phyloP scores from a whole-genome alignment of 2,329 filamentous ascomycete species.

The Botrytis deweyae region DNA sequence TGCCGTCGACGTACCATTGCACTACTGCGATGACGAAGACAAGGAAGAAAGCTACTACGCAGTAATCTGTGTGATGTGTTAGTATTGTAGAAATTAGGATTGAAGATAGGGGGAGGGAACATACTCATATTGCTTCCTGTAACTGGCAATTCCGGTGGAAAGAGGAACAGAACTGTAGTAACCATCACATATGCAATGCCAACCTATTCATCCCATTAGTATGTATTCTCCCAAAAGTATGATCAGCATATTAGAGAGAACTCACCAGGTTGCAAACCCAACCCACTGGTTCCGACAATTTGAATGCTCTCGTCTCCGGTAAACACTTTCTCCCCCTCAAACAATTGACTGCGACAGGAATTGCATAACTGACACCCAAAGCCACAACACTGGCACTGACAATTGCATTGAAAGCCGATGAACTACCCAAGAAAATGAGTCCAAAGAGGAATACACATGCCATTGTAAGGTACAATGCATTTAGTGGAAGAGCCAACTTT shows the following conservation, averaged over 20 bases:
- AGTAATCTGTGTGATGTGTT: slow-evolving; percentile 28
- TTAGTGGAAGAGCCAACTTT: slow-evolving; percentile 62
- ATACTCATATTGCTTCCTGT: slow-evolving; percentile 61
- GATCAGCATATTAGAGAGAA: slow-evolving; percentile 38
- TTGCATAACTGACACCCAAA: slow-evolving; percentile 69
- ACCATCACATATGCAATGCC: slow-evolving; percentile 58
- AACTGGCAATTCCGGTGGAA: slow-evolving; percentile 58
- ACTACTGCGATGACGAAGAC: slow-evolving; percentile 44
- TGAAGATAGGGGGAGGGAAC: background rate
- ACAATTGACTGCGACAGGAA: slow-evolving; percentile 69
- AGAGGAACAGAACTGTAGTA: slow-evolving; percentile 63
- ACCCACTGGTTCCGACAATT: slow-evolving; percentile 52
- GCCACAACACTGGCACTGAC: slow-evolving; percentile 69
- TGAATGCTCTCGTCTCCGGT: slow-evolving; percentile 55
- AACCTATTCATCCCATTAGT: slow-evolving; percentile 33
- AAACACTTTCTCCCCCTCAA: slow-evolving; percentile 65
- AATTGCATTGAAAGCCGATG: slow-evolving; percentile 69
- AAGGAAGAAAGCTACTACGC: slow-evolving; percentile 44
- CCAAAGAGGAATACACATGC: slow-evolving; percentile 65
- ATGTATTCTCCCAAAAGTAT: slow-evolving; percentile 23
- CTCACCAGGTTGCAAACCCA: slow-evolving; percentile 56
- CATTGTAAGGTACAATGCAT: slow-evolving; percentile 62
- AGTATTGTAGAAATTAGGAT: background rate
- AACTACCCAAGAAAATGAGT: slow-evolving; percentile 64
- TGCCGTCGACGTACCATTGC: slow-evolving; percentile 60